phyloP scores from a whole-genome alignment of 2,329 filamentous ascomycete species.

The Pestalotiopsis sp. region DNA sequence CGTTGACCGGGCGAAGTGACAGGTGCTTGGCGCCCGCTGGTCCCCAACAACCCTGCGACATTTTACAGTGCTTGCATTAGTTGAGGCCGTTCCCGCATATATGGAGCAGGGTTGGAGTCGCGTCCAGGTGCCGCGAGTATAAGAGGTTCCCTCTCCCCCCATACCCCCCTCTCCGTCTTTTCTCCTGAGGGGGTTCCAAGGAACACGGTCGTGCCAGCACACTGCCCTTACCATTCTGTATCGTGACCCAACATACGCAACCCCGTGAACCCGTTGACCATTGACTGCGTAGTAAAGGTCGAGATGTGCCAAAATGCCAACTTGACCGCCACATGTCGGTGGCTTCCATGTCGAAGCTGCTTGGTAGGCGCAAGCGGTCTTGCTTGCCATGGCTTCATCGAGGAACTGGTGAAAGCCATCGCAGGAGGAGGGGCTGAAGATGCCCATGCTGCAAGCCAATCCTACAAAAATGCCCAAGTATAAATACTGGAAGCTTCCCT shows the following conservation, averaged over 20 bases:
- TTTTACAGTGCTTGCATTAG: conserved; percentile 8
- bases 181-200: not conserved
- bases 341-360: not conserved
- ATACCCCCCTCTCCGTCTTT: conserved; percentile 5
- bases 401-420: not conserved
- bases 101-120: not conserved
- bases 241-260: not conserved
- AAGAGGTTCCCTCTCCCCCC: conserved; percentile 8
- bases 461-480: not conserved
- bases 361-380: not conserved
- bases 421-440: not conserved
- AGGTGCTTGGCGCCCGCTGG: not conserved
- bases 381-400: not conserved
- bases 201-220: not conserved
- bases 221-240: not conserved
- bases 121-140: not conserved
- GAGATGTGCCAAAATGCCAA: not conserved
- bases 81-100: not conserved
- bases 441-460: not conserved
- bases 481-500: not conserved
- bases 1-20: not conserved
- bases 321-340: not conserved
- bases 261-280: not conserved
- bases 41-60: not conserved
- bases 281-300: not conserved